phyloP scores from a whole-genome alignment of 257 asterid genomes.

The Solanum microdontum region DNA sequence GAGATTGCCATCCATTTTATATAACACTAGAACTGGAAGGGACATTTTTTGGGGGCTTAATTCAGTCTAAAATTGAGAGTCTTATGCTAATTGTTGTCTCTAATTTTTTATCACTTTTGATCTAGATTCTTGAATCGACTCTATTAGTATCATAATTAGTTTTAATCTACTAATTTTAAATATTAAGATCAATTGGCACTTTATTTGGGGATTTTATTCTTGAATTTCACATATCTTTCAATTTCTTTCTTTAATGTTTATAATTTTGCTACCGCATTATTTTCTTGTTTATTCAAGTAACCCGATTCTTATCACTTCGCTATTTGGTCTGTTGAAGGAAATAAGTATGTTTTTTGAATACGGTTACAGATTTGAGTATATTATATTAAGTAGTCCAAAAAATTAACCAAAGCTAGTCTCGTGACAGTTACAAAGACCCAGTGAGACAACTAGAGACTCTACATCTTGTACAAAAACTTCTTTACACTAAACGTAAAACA shows the following conservation, averaged over 20 bases:
- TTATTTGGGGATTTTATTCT: not conserved
- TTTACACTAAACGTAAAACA: not conserved
- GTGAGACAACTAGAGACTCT: not conserved
- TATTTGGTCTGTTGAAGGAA: not conserved
- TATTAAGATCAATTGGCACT: not conserved
- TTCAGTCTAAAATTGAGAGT: not conserved
- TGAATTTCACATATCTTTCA: not conserved
- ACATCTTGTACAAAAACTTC: not conserved
- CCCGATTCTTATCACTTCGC: not conserved
- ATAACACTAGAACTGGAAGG: not conserved
- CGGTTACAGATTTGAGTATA: not conserved
- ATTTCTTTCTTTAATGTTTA: not conserved
- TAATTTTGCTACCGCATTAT: not conserved
- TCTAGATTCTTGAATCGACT: not conserved
- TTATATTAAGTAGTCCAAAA: not conserved
- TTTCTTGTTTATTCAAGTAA: not conserved
- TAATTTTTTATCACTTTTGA: no score
- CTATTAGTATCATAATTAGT: not conserved
- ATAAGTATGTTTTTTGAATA: not conserved
- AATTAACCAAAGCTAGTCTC: not conserved
- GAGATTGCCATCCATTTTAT: not conserved
- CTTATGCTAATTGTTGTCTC: no score
- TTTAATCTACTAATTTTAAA: not conserved
- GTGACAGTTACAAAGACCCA: not conserved
- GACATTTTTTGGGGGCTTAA: not conserved